Percentiles rank a stretch among this genome's conserved stretches.
These are phyloP conservation scores for Candida taoyuanica DNA, from an alignment of 805 yeast genomes.

Conservation along the genomic window DNA sequence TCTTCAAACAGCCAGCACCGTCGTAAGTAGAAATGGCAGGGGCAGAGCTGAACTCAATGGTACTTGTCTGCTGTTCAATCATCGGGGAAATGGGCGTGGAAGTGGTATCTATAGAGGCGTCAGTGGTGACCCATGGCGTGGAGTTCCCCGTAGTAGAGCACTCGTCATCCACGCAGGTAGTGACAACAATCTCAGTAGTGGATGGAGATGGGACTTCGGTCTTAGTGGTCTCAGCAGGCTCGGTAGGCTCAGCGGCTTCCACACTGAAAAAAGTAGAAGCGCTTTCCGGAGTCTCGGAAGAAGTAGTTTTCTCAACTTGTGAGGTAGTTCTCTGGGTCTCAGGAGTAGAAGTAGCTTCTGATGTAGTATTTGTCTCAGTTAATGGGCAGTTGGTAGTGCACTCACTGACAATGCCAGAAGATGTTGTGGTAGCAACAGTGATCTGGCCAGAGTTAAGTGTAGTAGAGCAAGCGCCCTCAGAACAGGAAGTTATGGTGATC, in stretches of 20 bases:
- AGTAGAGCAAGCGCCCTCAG: constrained; percentile 7
- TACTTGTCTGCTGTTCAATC: neutral
- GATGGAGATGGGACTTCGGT: too few relatives aligned
- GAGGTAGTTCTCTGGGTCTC: neutral
- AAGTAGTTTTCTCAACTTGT: neutral
- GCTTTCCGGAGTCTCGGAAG: neutral
- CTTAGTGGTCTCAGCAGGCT: too few relatives aligned
- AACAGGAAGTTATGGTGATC: constrained; percentile 19
- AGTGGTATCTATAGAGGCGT: too few relatives aligned
- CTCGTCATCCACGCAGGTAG: neutral
- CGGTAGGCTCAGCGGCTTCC: neutral
- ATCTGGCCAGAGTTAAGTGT: constrained; percentile 13
- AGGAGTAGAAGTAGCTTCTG: neutral
- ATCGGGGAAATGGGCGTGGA: too few relatives aligned
- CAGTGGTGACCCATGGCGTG: too few relatives aligned
- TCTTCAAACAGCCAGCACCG: constrained; percentile 4
- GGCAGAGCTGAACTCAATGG: neutral
- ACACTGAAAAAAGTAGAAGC: neutral
- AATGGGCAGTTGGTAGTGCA: constrained; percentile 26
- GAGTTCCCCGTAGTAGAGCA: too few relatives aligned
- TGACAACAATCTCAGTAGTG: neutral
- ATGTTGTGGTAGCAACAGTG: constrained; percentile 31
- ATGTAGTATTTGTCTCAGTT: neutral
- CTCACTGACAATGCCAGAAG: constrained; percentile 27
- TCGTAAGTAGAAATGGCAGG: constrained; percentile 9